phyloP scores from a whole-genome alignment of 192 early-diverging fungal species.

The Diversispora epigaea region DNA sequence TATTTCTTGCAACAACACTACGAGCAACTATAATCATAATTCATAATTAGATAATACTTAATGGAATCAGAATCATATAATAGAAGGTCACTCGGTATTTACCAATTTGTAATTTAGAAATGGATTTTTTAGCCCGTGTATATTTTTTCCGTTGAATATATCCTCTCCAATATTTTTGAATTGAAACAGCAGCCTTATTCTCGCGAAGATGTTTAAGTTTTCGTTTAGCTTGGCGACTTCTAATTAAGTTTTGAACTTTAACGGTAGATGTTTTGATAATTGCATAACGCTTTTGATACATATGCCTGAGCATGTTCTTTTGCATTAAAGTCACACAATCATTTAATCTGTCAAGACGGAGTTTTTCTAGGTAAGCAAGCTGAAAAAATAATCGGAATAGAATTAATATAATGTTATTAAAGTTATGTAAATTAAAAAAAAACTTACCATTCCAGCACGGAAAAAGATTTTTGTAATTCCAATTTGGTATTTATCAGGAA shows the following conservation, averaged over 20 bases:
- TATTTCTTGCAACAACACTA: conserved; percentile 61
- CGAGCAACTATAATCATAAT: conserved; percentile 46
- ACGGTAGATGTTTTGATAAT: conserved; percentile 60
- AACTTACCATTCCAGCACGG: conserved; percentile 86
- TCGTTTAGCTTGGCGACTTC: conserved; percentile 62
- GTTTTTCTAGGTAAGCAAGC: conserved; percentile 84
- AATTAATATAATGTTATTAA: neutral
- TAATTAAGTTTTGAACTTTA: conserved; percentile 63
- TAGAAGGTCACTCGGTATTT: neutral
- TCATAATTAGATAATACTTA: neutral
- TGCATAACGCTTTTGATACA: conserved; percentile 63
- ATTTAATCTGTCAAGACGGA: conserved; percentile 79
- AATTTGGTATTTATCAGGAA: conserved; percentile 88
- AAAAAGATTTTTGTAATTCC: conserved; percentile 98
- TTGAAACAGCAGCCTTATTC: conserved; percentile 64
- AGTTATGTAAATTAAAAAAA: conserved; percentile 10
- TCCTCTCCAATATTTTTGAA: conserved; percentile 76
- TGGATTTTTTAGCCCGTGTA: conserved; percentile 44
- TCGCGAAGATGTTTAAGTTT: conserved; percentile 56
- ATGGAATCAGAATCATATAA: neutral
- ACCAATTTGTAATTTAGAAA: conserved; percentile 63
- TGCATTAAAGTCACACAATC: conserved; percentile 84
- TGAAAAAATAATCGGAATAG: conserved; percentile 24
- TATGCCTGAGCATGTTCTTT: conserved; percentile 76
- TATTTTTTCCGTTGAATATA: conserved; percentile 57